phyloP scores from a whole-genome alignment of 768 basidiomycete genomes.

The Leucosporidium yakuticum region DNA sequence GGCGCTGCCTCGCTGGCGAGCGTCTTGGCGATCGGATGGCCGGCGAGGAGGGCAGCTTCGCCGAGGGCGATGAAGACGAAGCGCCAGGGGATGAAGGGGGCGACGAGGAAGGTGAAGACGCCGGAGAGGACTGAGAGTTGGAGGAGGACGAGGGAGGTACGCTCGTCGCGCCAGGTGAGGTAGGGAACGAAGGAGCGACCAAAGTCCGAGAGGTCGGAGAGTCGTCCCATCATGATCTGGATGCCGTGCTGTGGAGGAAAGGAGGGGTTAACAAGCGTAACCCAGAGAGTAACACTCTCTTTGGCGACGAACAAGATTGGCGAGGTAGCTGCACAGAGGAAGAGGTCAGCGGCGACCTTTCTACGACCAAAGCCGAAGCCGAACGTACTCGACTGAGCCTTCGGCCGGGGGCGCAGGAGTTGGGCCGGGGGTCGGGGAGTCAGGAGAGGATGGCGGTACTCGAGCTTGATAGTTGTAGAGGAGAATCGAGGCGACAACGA shows the following conservation, averaged over 20 bases:
- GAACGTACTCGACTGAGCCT: constrained; percentile 16
- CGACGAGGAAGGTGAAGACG: constrained; percentile 15
- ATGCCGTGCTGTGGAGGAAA: constrained; percentile 19
- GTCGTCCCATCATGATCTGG: constrained; percentile 39
- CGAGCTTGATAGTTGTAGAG: constrained; percentile 17
- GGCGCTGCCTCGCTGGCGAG: constrained; percentile 1
- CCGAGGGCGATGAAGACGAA: constrained; percentile 34
- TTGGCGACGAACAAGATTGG: constrained; percentile 23
- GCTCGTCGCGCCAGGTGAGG: constrained; percentile 35
- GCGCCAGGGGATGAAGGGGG: constrained; percentile 27
- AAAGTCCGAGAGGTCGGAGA: constrained; percentile 33
- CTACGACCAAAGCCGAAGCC: neutral
- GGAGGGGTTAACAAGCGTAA: neutral
- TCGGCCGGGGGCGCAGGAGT: constrained; percentile 12
- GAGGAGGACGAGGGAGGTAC: constrained; percentile 30
- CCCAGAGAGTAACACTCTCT: too few relatives aligned
- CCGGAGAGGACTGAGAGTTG: constrained; percentile 26
- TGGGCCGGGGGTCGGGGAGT: neutral
- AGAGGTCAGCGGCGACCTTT: neutral
- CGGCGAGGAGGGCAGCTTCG: constrained; percentile 23
- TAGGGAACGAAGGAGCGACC: constrained; percentile 33
- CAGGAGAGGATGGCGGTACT: neutral
- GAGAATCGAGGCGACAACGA: constrained; percentile 21
- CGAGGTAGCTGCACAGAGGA: constrained; percentile 10
- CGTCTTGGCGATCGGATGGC: constrained; percentile 26